phyloP scores from a whole-genome alignment of 2,329 filamentous ascomycete genomes.

The Claviceps citrina region DNA sequence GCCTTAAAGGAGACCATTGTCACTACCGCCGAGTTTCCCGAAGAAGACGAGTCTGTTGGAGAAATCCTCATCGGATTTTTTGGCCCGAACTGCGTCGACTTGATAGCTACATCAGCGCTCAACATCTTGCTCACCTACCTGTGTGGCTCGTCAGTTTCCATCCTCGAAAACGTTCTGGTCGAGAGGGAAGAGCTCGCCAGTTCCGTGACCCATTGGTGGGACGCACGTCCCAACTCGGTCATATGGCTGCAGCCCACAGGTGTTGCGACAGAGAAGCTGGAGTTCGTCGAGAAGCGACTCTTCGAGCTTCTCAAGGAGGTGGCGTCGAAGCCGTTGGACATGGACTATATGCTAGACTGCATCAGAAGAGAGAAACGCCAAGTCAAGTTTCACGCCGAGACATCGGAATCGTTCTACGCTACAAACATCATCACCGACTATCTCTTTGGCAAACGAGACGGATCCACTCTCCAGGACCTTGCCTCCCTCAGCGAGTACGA shows the following conservation, averaged over 20 bases:
- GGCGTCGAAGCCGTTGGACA: slow-evolving; percentile 65
- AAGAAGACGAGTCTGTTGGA: slow-evolving; percentile 87
- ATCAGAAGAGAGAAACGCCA: slow-evolving; percentile 68
- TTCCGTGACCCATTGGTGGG: slow-evolving; percentile 64
- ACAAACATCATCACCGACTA: slow-evolving; percentile 83
- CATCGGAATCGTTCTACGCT: slow-evolving; percentile 65
- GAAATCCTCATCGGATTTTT: slow-evolving; percentile 79
- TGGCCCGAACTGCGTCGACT: slow-evolving; percentile 65
- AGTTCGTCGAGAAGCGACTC: slow-evolving; percentile 69
- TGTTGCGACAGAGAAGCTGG: slow-evolving; percentile 74
- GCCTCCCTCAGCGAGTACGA: slow-evolving; percentile 46
- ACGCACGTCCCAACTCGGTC: slow-evolving; percentile 64
- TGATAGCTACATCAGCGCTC: slow-evolving; percentile 53
- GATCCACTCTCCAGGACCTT: slow-evolving; percentile 53
- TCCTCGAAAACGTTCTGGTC: slow-evolving; percentile 82
- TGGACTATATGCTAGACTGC: slow-evolving; percentile 81
- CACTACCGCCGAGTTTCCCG: slow-evolving; percentile 77
- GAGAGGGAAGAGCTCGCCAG: slow-evolving; percentile 87
- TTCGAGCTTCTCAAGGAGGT: slow-evolving; percentile 73
- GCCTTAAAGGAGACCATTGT: slow-evolving; percentile 55
- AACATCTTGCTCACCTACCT: slow-evolving; percentile 74
- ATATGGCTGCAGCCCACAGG: slow-evolving; percentile 78
- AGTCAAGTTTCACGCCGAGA: slow-evolving; percentile 71
- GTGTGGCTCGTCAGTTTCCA: slow-evolving; percentile 79
- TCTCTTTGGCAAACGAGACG: slow-evolving; percentile 74